Percentiles rank a stretch among this genome's conserved stretches.
These are phyloP conservation scores for Pharnaceum exiguum DNA, from an alignment of 148 eudicot genomes.

Conservation along the genomic window DNA sequence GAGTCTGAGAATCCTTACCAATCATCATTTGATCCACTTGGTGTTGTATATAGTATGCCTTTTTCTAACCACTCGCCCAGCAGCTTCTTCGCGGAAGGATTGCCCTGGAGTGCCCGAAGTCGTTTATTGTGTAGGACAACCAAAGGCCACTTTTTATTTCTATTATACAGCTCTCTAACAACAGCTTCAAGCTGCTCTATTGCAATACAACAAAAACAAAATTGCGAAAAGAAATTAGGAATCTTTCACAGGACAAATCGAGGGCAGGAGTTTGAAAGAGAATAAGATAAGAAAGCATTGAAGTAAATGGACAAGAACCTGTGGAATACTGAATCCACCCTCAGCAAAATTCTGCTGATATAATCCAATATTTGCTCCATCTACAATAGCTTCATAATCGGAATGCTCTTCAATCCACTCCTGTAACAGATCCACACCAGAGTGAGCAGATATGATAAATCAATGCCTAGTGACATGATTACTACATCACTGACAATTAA, in stretches of 20 bases:
- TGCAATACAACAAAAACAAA: constrained; percentile 23
- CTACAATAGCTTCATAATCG: constrained; percentile 70
- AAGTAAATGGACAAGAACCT: constrained; percentile 49
- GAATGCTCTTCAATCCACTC: constrained; percentile 71
- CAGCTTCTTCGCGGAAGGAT: constrained; percentile 47
- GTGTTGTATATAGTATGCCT: constrained; percentile 75
- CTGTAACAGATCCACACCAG: constrained; percentile 23
- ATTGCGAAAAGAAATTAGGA: constrained; percentile 8
- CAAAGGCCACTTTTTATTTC: constrained; percentile 75
- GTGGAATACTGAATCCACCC: constrained; percentile 77
- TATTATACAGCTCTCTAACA: constrained; percentile 58
- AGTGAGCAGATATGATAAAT: neutral
- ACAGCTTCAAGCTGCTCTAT: constrained; percentile 87
- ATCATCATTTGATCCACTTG: constrained; percentile 92
- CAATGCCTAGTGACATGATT: neutral
- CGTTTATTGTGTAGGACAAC: constrained; percentile 82
- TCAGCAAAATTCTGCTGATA: constrained; percentile 86
- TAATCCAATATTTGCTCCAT: constrained; percentile 90
- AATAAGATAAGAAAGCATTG: neutral
- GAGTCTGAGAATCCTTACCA: constrained; percentile 46
- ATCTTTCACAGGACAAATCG: neutral
- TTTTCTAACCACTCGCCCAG: constrained; percentile 60
- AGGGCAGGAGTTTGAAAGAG: neutral
- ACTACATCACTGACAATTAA: neutral
- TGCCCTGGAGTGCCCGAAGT: constrained; percentile 46